Evolutionary conservation across 202 grass and related monocot species (phyloP).

Genomic region (Panicum hallii): DNA sequence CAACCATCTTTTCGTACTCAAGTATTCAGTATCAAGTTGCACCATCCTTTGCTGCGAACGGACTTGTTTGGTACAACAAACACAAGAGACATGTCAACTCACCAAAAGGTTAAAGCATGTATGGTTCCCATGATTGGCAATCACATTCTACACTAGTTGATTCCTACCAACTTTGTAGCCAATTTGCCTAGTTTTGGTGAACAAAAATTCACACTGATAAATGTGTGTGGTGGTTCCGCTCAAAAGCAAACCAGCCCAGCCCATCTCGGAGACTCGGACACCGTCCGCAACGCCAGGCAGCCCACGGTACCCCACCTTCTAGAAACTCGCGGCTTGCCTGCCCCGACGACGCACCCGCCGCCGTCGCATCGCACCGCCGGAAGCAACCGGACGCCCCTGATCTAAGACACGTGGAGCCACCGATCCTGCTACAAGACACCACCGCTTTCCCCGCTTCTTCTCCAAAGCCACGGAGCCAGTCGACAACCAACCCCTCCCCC

Average conservation of each 20-base stretch:
- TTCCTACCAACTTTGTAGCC: not conserved
- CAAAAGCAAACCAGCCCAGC: not conserved
- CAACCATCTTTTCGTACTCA: too few species aligned
- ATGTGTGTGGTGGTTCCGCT: not conserved
- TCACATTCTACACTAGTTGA: not conserved
- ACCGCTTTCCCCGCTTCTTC: not conserved
- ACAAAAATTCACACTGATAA: not conserved
- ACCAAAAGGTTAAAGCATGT: not conserved
- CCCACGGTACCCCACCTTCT: not conserved
- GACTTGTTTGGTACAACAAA: too few species aligned
- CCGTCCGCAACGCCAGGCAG: not conserved
- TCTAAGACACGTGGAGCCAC: not conserved
- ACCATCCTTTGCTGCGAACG: too few species aligned
- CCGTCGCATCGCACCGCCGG: not conserved
- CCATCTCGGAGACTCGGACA: not conserved
- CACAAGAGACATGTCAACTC: too few species aligned
- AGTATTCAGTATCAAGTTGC: too few species aligned
- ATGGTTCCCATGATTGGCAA: not conserved
- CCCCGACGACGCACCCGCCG: too few species aligned
- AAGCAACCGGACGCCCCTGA: not conserved
- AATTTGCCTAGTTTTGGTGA: not conserved
- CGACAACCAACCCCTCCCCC: constrained; percentile 19
- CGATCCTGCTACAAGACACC: not conserved
- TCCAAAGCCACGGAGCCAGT: not conserved
- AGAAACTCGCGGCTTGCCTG: not conserved